Evolutionary conservation across 495 filamentous ascomycete genomes (phyloP), one percentile per base, ranked within the genome.

Genomic region (Immersiella caudata): DNA sequence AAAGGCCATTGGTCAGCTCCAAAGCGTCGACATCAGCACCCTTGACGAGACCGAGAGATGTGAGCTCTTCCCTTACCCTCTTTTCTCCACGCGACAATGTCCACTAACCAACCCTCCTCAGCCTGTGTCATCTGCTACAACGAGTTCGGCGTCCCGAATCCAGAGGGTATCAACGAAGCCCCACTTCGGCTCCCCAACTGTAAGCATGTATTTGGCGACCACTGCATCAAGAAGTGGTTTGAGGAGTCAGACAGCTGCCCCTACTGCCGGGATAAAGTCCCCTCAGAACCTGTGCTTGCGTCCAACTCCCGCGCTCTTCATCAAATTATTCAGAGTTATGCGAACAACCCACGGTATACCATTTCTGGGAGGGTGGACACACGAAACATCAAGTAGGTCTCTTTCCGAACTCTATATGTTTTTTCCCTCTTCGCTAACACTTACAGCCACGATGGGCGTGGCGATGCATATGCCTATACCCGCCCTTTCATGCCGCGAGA

Each of bases 191-290:
- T 87, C 27, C 84, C 85, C 14, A 82, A 80, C 62, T 87, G 85
- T 76, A 85, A 85, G 70, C 85, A 88, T 67, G 71, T 88, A 8
- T 88, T 88, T 67, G 85, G 85, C 21, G 81, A 86, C 58, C 79
- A 82, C 58, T 88, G 85, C 73, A 86, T 88, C 70, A 86, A 85
- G 71, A 86, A 84, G 68, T 88, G 85, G 85, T 82, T 87, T 59
- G 76, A 85, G 54, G 85, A 88, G 60, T 82, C 83, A 1, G 83
- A 85, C 67, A 87, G 79, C 63, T 88, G 85, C 69, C 85, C 85
- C 0, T 85, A 86, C 68, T 88, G 85, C 63, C 79, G 85, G 16
- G 82, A 86, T 65, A 85, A 85, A 64, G 76, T 87, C 12, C 84
- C 78, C 16, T 85, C 85, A 18, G 83, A 86, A 60, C 72, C 67